Evolutionary conservation across 164 flowering plant genomes (phyloP), one percentile per base, ranked within the genome.

Genomic region (Piper longum): DNA sequence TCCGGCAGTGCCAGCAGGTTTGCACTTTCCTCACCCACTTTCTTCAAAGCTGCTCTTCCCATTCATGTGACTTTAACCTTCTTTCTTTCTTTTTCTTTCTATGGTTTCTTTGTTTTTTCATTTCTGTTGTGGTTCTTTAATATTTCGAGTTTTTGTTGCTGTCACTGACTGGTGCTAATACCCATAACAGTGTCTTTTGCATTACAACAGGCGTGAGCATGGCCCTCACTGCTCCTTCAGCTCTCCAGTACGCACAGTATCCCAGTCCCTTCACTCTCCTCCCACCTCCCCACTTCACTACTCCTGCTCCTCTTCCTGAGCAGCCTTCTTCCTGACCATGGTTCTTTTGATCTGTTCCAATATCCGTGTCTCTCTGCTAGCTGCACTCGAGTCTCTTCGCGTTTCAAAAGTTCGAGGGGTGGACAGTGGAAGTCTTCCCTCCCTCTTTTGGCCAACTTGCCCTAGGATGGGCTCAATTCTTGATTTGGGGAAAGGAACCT

Each of bases 121-220:
- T 1, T 57, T 56, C 26, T 17, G 9, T 2, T 56, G 4, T 7
- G 59, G 26, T 16, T 57, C 2, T 3, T 57, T 8, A 2, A 17
- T 4, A 56, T 56, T 56, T 8, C 11, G 16, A 51, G 16, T 1
- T 63, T 13, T 36, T 61, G 12, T 43, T 43, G 8, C 59, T 56
- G 26, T 18, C n/a, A 39, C 41, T 26, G 43, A 13, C 5, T 41
- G 45, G 42, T 74, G 80, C 89, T 85, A 77, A 88, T 72, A 78
- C 80, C 79, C 82, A 76, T 86, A 84, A 85, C 91, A 91, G 96
- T 91, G 79, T 86, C 85, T 71, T 82, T 89, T 80, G 80, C 88
- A 84, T 79, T 85, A 80, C 86, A 85, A 67, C 96, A 91, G 98
- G 98, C 89, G 78, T 91, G 79, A 87, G 75, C 71, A 76, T 82